Evolutionary conservation across 179 eudicot species (phyloP), one percentile per base, ranked within the genome.

Genomic region (Heliamphora pulchella): DNA sequence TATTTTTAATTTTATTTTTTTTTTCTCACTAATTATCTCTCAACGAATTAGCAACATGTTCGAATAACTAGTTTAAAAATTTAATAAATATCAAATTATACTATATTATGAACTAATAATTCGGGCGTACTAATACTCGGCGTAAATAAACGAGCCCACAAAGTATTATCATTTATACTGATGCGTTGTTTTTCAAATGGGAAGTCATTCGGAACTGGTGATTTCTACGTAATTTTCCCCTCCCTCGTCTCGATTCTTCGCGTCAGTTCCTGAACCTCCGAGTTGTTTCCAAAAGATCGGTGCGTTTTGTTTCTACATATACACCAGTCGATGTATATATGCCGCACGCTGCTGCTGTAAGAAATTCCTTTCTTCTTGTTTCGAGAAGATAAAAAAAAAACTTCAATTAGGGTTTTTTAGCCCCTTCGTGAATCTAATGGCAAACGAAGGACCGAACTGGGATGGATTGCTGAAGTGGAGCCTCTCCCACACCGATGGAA

Each of bases 381-480:
- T 31, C 0, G 31, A 4, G 48, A 13, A 72, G 61, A 59, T 2
- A 50, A 14, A 1, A 14, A 31, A 5, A 39, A 43, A 0, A 41
- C 15, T 2, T 14, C 44, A 8, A n/a, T 73, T 65, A 78, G 84
- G 82, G 69, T n/a, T 67, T 77, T 41, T 65, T 0, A 1, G 48
- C 10, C 6, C 3, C 17, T 39, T 6, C 8, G 4, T 53, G 7
- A 5, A 39, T 80, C 79, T 9, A 82, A 90, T 90, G 93, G 90
- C 91, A 31, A 82, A 86, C 77, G 91, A 90, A 47, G 89, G 89
- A 57, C 96, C 98, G 2, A 86, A 91, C 58, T 95, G 98, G 98
- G 97, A 95, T 0, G 98, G 98, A 2, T 77, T 95, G 50, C 94
- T 95, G 1, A 95, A 95, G 78, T 95, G 97, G 98, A 95, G 98